phyloP scores from a whole-genome alignment of 1,284 basidiomycete species.

The Fistulinella cinereoalba region DNA sequence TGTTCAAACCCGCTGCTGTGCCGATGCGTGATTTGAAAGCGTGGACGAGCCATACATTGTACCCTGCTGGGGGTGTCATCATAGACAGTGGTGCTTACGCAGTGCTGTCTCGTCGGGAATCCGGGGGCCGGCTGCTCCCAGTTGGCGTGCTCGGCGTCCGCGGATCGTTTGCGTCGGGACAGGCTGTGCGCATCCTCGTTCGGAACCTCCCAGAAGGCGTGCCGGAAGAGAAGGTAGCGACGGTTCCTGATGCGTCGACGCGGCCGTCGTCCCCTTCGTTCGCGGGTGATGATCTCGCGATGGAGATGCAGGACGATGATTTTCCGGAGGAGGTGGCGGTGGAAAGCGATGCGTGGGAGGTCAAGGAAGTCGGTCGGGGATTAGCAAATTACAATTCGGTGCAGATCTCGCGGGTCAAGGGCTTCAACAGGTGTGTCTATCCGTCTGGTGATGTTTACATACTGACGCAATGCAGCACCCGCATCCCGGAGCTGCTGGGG shows the following conservation, averaged over 20 bases:
- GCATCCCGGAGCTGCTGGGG: conserved; percentile 79
- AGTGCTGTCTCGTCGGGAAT: conserved; percentile 81
- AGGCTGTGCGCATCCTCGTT: conserved; percentile 87
- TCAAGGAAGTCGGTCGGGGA: conserved; percentile 90
- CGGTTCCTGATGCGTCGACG: conserved; percentile 24
- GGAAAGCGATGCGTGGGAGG: conserved; percentile 62
- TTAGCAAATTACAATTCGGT: conserved; percentile 95
- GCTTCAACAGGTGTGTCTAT: conserved; percentile 74
- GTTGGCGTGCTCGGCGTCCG: conserved; percentile 87
- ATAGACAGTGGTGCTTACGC: conserved; percentile 88
- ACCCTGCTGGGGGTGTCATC: conserved; percentile 83
- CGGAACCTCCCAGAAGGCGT: conserved; percentile 35
- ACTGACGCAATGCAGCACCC: conserved; percentile 51
- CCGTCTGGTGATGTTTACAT: background rate
- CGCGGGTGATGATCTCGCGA: conserved; percentile 33
- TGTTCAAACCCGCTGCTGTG: conserved; percentile 74
- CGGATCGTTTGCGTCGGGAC: conserved; percentile 90
- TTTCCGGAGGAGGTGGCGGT: conserved; percentile 28
- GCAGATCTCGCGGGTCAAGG: conserved; percentile 88
- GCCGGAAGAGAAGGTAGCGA: conserved; percentile 22
- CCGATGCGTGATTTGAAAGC: conserved; percentile 90
- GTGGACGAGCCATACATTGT: conserved; percentile 93
- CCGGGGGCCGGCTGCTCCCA: conserved; percentile 86
- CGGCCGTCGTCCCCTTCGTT: conserved; percentile 38
- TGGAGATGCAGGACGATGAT: conserved; percentile 29